These are phyloP conservation scores for Neotropicomus parvogracilis DNA, from an alignment of 1,284 basidiomycete genomes.

Conservation along the genomic window DNA sequence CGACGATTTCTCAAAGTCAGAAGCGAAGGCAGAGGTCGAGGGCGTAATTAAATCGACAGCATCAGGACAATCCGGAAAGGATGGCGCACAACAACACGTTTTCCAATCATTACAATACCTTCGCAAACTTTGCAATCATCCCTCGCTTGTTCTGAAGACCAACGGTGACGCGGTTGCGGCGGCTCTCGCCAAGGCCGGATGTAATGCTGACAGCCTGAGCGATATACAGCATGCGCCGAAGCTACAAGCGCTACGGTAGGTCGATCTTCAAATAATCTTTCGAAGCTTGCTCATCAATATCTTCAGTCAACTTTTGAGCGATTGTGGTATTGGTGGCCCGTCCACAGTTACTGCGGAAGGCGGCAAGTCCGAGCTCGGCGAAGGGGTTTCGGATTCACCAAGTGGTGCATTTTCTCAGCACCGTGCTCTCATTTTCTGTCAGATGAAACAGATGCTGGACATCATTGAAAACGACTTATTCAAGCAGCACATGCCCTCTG, in stretches of 20 bases:
- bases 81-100: slow-evolving; percentile 72
- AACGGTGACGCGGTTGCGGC: slow-evolving; percentile 56
- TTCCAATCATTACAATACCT: slow-evolving; percentile 98
- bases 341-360: slow-evolving; percentile 45
- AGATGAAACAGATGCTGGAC: slow-evolving; percentile 99
- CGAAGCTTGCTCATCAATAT: slow-evolving; percentile 6
- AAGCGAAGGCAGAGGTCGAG: slow-evolving; percentile 64
- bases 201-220: slow-evolving; percentile 46
- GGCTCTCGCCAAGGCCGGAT: slow-evolving; percentile 59
- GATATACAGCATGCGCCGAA: slow-evolving; percentile 95
- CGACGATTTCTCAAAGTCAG: slow-evolving; percentile 87
- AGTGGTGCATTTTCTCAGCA: slow-evolving; percentile 82
- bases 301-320: slow-evolving; percentile 82
- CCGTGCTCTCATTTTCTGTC: slow-evolving; percentile 97
- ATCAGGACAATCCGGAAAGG: slow-evolving; percentile 39
- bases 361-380: slow-evolving; percentile 60
- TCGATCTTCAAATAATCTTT: slow-evolving; percentile 8
- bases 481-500: slow-evolving; percentile 87
- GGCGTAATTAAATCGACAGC: slow-evolving; percentile 52
- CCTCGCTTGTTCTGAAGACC: slow-evolving; percentile 81
- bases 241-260: slow-evolving; percentile 83
- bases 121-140: slow-evolving; percentile 97
- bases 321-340: slow-evolving; percentile 87
- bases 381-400: slow-evolving; percentile 51
- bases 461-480: slow-evolving; percentile 96